Evolutionary conservation across 202 grass and related monocot genomes (phyloP), one percentile per base, ranked within the genome.

Genomic region (Hordeum pubiflorum): DNA sequence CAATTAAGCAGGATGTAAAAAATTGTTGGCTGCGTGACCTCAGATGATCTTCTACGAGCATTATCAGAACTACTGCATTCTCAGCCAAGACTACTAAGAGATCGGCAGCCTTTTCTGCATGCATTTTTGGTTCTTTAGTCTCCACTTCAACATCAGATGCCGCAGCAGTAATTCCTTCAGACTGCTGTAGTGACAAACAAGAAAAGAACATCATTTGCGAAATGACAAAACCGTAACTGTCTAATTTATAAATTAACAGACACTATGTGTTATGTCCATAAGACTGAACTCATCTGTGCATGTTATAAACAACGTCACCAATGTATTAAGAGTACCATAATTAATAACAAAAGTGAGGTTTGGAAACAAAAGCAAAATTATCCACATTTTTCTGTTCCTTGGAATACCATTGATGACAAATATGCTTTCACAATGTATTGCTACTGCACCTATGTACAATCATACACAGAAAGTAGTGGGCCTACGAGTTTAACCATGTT

Each of bases 41-140:
- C 65, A 98, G 69, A 84, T 98, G 95, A 86, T 98, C 95, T 91
- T 98, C 95, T 73, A 98, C 90, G 55, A 98, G 89, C 95, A 98
- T 98, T 55, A 98, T 65, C 81, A 98, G 86, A 72, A 98, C 95
- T 64, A 98, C 84, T 59, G 95, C 84, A 85, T 98, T 98, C 83
- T 98, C 92, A 83, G 88, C 95, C 78, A 98, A 91, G 10, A 81
- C 82, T 86, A 88, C 80, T 40, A 84, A 93, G 72, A 93, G 77
- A 83, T 89, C 77, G 44, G 88, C 90, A 72, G 82, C 82, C 50
- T 91, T 91, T 81, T 98, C 95, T 80, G 88, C 88, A 91, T 94
- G 84, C 76, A 83, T 74, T 87, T 89, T 94, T 54, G 86, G 84
- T 82, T 94, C 86, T 87, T 86, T 79, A 50, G 92, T 84, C 91